Evolutionary conservation across 345 rosid genomes (phyloP).

Genomic region (Syzygium aqueum): DNA sequence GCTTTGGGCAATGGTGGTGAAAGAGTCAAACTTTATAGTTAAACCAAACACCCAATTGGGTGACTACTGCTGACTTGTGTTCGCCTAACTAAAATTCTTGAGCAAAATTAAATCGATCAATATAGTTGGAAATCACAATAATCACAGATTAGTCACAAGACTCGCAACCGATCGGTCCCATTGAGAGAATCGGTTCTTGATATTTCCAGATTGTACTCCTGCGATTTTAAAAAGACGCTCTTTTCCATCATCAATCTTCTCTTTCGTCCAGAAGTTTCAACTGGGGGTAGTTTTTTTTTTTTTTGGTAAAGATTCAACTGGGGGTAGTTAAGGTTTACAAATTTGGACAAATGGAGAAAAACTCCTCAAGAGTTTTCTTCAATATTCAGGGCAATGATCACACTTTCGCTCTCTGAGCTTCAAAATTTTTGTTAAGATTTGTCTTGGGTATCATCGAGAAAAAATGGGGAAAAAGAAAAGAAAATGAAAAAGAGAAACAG

Average conservation of each 20-base stretch:
- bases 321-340: not conserved
- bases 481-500: not conserved
- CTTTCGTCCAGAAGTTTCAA: not conserved
- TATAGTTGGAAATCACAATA: not conserved
- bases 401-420: not conserved
- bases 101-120: not conserved
- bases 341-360: not conserved
- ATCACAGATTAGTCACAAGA: not conserved
- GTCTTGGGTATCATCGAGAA: not conserved
- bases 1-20: not conserved
- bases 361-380: not conserved
- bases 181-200: not conserved
- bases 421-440: not conserved
- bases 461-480: not conserved
- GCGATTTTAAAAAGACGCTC: not conserved
- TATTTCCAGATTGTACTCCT: not conserved
- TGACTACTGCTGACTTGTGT: not conserved
- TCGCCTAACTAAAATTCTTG: not conserved
- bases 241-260: not conserved
- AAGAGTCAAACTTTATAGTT: not conserved
- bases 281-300: not conserved
- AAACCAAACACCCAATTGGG: not conserved
- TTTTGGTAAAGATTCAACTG: not conserved
- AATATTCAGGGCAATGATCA: not conserved
- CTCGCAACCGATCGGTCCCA: not conserved